Evolutionary conservation across 2,329 filamentous ascomycete genomes (phyloP), one percentile per base, ranked within the genome.

Genomic region (Leptodontidium sp.): DNA sequence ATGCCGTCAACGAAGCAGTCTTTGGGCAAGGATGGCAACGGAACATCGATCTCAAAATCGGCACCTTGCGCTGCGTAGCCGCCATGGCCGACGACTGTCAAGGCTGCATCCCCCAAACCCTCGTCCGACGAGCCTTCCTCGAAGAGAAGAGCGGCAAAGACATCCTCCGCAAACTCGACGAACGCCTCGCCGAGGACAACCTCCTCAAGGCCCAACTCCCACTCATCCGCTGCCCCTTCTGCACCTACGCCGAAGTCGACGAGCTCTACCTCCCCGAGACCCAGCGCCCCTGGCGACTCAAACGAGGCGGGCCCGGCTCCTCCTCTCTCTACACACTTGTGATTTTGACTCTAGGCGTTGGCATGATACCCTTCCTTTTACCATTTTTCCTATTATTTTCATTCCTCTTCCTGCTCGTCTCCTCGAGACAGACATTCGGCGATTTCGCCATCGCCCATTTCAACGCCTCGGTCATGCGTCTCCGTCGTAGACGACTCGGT

Each of bases 1-100:
- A 91, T 72, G 91, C 94, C 12, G 86, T 95, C 68, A 91, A 91
- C 61, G 95, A 98, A 78, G 94, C 94, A 1, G 83, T 98, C 0
- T 98, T 97, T 78, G 96, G 96, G 0, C 96, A 98, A 79, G 93
- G 93, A 64, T 98, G 95, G 93, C 87, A 89, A 61, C 90, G 91
- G 68, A 96, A 88, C 75, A 91, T 98, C 74, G 87, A 96, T 77
- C 80, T 88, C 35, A 85, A 89, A 68, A 88, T 85, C 47, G 92
- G 92, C 47, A 94, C 93, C 0, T 84, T 98, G 65, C 88, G 88
- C 70, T 98, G 96, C 78, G 86, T 97, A n/a, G 93, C 94, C 1
- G 90, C 93, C 0, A 86, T 90, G 62, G 83, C 87, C 0, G 81
- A 85, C 55, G 88, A 88, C n/a, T 98, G 96, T 75, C 77, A 85